These are phyloP conservation scores for Tephrocybe rancida DNA, from an alignment of 768 basidiomycete genomes.

Conservation along the genomic window DNA sequence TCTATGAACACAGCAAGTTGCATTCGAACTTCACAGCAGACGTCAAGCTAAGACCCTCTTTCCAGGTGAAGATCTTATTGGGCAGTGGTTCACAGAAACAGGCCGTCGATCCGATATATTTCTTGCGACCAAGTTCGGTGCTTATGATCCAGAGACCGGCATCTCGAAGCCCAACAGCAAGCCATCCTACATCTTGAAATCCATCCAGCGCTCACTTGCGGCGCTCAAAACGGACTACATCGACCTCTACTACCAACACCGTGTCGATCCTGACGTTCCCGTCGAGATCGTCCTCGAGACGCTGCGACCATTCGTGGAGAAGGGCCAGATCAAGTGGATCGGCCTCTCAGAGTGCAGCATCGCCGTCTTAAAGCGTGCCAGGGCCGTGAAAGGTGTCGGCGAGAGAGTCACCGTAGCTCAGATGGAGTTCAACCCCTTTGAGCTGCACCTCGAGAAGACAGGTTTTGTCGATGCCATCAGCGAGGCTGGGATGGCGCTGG, in stretches of 20 bases:
- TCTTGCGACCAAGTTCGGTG: constrained; percentile 55
- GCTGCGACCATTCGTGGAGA: constrained; percentile 4
- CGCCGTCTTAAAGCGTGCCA: constrained; percentile 46
- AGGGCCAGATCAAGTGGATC: constrained; percentile 39
- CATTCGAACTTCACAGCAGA: no score
- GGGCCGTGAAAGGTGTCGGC: constrained; percentile 43
- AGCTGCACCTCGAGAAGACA: constrained; percentile 43
- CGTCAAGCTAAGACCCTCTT: no score
- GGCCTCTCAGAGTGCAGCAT: constrained; percentile 53
- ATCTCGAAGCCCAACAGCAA: constrained; percentile 27
- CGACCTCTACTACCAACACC: constrained; percentile 50
- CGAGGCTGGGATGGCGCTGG: constrained; percentile 45
- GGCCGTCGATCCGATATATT: constrained; percentile 56
- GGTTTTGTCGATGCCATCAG: constrained; percentile 38
- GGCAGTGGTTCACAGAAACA: constrained; percentile 46
- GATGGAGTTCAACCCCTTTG: constrained; percentile 47
- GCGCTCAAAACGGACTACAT: constrained; percentile 41
- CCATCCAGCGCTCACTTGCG: constrained; percentile 39
- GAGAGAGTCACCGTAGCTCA: constrained; percentile 40
- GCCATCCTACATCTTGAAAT: constrained; percentile 33
- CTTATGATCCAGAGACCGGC: constrained; percentile 20
- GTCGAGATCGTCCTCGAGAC: constrained; percentile 35
- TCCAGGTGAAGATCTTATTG: no score
- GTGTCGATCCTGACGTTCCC: no score
- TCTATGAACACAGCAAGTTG: no score